Conservation (phyloP, 495 filamentous ascomycete genomes). For the Penicillium maclennaniae region DNA sequence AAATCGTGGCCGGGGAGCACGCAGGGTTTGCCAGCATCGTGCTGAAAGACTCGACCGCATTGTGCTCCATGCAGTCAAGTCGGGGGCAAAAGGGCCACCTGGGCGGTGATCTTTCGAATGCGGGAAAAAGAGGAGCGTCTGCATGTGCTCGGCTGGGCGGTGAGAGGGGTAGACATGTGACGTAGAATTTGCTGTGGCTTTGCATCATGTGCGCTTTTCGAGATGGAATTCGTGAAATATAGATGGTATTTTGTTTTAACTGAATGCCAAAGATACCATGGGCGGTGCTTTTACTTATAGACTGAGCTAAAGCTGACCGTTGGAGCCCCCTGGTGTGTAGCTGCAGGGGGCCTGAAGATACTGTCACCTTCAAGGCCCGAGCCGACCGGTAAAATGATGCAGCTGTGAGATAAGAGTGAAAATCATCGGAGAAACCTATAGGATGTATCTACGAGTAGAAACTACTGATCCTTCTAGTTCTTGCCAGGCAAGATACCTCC, state of each 20-base stretch:
- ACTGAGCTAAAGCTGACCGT: background rate
- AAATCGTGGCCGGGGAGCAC: conserved; percentile 17
- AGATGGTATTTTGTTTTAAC: background rate
- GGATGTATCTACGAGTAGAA: background rate
- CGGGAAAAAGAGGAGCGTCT: conserved; percentile 2
- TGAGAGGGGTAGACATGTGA: conserved; percentile 8
- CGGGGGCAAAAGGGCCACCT: background rate
- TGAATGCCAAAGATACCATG: background rate
- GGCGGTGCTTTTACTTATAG: background rate
- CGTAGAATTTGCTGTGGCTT: background rate
- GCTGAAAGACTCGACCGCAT: conserved; percentile 37
- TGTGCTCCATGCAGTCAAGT: conserved; percentile 26
- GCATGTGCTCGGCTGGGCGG: conserved; percentile 6
- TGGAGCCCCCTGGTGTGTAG: background rate
- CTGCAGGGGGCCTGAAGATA: background rate
- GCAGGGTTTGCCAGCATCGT: conserved; percentile 28
- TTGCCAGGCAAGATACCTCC: background rate
- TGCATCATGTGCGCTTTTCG: background rate
- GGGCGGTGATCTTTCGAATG: background rate
- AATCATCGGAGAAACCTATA: background rate
- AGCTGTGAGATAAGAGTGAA: background rate
- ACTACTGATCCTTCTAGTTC: background rate
- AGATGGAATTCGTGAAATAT: background rate
- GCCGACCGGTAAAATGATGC: background rate
- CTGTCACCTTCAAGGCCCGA: background rate